A percentile compares a stretch with the other conserved stretches of the same genome.
These are phyloP conservation scores for Sporisorium exsertum DNA, from an alignment of 1,284 basidiomycete genomes.

Conservation along the genomic window DNA sequence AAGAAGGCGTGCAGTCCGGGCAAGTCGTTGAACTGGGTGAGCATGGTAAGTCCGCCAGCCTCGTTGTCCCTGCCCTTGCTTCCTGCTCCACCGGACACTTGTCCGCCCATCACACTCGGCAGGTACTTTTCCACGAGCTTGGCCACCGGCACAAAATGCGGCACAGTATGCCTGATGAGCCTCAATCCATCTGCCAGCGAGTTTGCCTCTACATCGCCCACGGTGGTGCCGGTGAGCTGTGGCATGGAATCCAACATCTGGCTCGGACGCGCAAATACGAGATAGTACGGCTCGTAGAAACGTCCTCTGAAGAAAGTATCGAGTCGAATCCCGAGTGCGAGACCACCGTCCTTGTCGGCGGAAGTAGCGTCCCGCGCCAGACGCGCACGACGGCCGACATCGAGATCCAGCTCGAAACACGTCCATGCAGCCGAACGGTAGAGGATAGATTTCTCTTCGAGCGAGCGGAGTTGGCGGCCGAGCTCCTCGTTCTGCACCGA, in stretches of 20 bases:
- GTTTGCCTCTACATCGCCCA: slow-evolving; percentile 20
- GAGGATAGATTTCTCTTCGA: slow-evolving; percentile 51
- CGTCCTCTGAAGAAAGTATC: slow-evolving; percentile 53
- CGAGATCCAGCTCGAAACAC: slow-evolving; percentile 56
- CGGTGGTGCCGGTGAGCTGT: slow-evolving; percentile 25
- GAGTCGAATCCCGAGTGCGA: slow-evolving; percentile 52
- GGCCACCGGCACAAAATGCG: slow-evolving; percentile 55
- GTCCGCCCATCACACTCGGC: slow-evolving; percentile 28
- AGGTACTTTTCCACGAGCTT: slow-evolving; percentile 49
- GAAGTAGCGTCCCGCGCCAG: slow-evolving; percentile 17
- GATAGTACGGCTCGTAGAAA: slow-evolving; percentile 56
- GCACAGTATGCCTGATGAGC: slow-evolving; percentile 54
- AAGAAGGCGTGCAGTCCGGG: slow-evolving; percentile 51
- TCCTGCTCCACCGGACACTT: slow-evolving; percentile 22
- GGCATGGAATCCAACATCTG: slow-evolving; percentile 41
- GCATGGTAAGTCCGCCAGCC: slow-evolving; percentile 45
- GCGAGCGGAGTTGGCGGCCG: slow-evolving; percentile 18
- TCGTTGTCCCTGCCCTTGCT: slow-evolving; percentile 35
- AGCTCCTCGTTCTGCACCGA: slow-evolving; percentile 34
- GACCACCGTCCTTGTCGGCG: slow-evolving; percentile 33
- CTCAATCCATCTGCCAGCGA: slow-evolving; percentile 28
- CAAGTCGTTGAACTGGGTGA: slow-evolving; percentile 36
- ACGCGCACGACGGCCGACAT: slow-evolving; percentile 53
- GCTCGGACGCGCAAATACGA: slow-evolving; percentile 49
- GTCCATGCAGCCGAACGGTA: slow-evolving; percentile 55